Evolutionary conservation across 2,329 filamentous ascomycete genomes (phyloP), one percentile per base, ranked within the genome.

Genomic region (Talaromyces sp.): DNA sequence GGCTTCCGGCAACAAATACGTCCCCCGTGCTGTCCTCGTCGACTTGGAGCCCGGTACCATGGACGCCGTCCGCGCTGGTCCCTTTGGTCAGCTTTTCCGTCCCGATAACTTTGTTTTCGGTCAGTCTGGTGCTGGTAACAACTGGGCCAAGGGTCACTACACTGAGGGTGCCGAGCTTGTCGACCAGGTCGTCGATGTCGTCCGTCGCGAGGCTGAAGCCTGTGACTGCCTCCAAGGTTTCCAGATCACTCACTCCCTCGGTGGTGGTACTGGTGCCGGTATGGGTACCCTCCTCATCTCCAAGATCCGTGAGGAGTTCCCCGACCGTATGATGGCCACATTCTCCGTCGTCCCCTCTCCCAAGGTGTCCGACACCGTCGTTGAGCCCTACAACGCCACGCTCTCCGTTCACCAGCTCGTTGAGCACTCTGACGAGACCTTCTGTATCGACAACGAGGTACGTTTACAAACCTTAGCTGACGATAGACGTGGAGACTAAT

Each of bases 61-160:
- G 93, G 95, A 99, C 75, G 95, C 95, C 72, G 93, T 99, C 84
- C 93, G 93, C 80, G 91, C 93, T 73, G 93, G 95, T 81, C 95
- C 95, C 70, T 98, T 98, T 80, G 95, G 95, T 73, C 91, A 97
- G 85, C 92, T 99, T 72, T 98, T 99, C 92, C 93, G 95, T 70
- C 95, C 95, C 79, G 95, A 99, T 85, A 99, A 98, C 90, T 98
- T 98, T 83, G 92, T 98, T 78, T 98, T 98, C 81, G 95, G 95
- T 74, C 95, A 98, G 85, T 98, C 95, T 74, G 93, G 95, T 87
- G 95, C 95, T 80, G 95, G 95, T 83, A 99, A 99, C 92, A 98
- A 98, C 89, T 99, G 95, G 95, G 95, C 95, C 82, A 99, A 98
- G 89, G 95, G 95, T 84, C 95, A 99, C 81, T 99, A 99, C 88